These are phyloP conservation scores for Cryphonectria japonica DNA, from an alignment of 2,329 filamentous ascomycete genomes.

Conservation along the genomic window DNA sequence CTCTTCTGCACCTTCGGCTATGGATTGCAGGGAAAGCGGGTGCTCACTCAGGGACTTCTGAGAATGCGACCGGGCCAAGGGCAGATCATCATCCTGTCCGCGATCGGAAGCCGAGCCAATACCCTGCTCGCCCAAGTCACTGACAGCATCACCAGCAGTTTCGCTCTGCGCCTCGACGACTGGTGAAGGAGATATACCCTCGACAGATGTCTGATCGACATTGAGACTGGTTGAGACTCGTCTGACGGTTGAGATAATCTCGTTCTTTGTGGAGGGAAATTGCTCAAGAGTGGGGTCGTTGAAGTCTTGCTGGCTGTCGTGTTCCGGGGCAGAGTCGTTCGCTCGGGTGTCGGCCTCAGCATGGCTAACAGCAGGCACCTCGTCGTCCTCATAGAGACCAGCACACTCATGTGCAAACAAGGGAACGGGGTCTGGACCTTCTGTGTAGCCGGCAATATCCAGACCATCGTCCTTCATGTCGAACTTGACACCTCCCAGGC, in stretches of 20 bases:
- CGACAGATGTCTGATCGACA: slow-evolving; percentile 44
- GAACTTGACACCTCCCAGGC: slow-evolving; percentile 19
- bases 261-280: slow-evolving; percentile 50
- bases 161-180: slow-evolving; percentile 40
- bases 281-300: slow-evolving; percentile 53
- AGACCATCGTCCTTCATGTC: slow-evolving; percentile 20
- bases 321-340: slow-evolving; percentile 25
- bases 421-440: slow-evolving; percentile 22
- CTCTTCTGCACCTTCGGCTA: slow-evolving; percentile 46
- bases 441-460: slow-evolving; percentile 22
- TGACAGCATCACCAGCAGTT: slow-evolving; percentile 42
- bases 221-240: slow-evolving; percentile 50
- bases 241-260: slow-evolving; percentile 50
- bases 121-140: slow-evolving; percentile 43
- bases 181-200: slow-evolving; percentile 43
- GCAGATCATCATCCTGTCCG: slow-evolving; percentile 9
- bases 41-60: slow-evolving; percentile 35
- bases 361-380: slow-evolving; percentile 34
- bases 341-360: slow-evolving; percentile 33
- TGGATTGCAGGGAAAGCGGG: slow-evolving; percentile 49
- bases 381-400: slow-evolving; percentile 45
- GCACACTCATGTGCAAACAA: slow-evolving; percentile 44
- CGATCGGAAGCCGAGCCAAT: slow-evolving; percentile 39
- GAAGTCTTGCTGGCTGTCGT: slow-evolving; percentile 42
- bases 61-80: slow-evolving; percentile 8